Evolutionary conservation across 2,329 filamentous ascomycete species (phyloP), one percentile per base, ranked within the genome.

Genomic region (Sporothrix pallida): DNA sequence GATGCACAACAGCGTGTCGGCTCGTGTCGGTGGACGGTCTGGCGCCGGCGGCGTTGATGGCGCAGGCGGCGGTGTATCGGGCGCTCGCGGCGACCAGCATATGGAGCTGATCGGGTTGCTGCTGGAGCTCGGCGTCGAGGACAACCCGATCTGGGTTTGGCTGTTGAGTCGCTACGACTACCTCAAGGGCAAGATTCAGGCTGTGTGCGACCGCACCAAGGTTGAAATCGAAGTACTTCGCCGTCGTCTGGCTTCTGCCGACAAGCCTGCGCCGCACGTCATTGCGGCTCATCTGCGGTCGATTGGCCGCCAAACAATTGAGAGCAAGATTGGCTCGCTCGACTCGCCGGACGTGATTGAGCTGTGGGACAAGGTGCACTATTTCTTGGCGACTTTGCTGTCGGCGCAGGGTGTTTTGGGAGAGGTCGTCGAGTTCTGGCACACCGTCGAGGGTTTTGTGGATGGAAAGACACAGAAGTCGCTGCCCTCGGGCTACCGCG

Each of bases 111-210:
- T 99, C 72, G 87, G 90, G 26, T 86, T 98, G 50, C 86, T 99
- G 71, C 84, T 99, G n/a, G 95, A 99, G 81, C 86, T 99, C 23
- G 97, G 96, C 7, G 94, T 97, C 2, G 92, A 97, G 10, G 94
- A 98, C 74, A 99, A 97, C 78, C 96, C 96, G 1, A 97, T 99
- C 75, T 97, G 93, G 93, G 88, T 97, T 12, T 99, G 96, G 95
- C 89, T 99, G 37, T 85, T 95, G 72, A 97, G 94, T 79, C 91
- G 93, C 63, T 97, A 95, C 79, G 93, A 97, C 76, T 91, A 95
- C 79, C 86, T 99, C 73, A 98, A 96, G 82, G 90, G 90, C 76
- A 97, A 93, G 80, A 95, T 98, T 71, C 89, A 90, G 58, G 86
- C 88, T 0, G 92, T 91, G 15, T 93, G 94, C 71, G 94, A 98